Conservation (phyloP, 2,329 filamentous ascomycete species). For the Dactylonectria estremocensis region DNA sequence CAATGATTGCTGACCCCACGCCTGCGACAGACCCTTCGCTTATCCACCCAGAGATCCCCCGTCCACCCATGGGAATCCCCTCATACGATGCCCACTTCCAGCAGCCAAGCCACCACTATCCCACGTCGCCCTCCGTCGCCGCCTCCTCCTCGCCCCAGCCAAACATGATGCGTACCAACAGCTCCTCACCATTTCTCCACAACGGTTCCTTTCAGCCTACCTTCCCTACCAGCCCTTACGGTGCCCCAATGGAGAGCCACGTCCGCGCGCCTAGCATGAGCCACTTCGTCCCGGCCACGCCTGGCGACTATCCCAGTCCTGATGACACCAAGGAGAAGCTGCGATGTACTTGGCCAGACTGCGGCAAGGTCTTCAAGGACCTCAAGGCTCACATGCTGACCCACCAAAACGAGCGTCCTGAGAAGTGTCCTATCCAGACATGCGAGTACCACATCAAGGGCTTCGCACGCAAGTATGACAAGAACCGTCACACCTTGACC, state of each 20-base stretch:
- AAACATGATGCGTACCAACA: conserved; percentile 66
- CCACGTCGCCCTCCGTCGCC: conserved; percentile 76
- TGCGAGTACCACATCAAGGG: conserved; percentile 95
- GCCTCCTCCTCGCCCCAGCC: conserved; percentile 65
- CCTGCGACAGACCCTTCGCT: conserved; percentile 66
- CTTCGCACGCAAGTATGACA: conserved; percentile 96
- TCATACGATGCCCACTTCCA: conserved; percentile 66
- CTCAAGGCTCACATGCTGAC: conserved; percentile 95
- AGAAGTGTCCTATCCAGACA: conserved; percentile 93
- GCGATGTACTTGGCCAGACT: conserved; percentile 86
- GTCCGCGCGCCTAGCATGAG: conserved; percentile 77
- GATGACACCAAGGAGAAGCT: conserved; percentile 77
- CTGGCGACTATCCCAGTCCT: conserved; percentile 72
- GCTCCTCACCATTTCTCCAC: conserved; percentile 78
- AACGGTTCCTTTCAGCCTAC: conserved; percentile 67
- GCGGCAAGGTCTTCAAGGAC: conserved; percentile 90
- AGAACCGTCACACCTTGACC: conserved; percentile 93
- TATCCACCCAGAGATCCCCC: conserved; percentile 69
- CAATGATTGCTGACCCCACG: conserved; percentile 55
- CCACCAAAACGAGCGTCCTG: conserved; percentile 89
- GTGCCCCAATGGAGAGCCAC: conserved; percentile 60
- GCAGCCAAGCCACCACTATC: conserved; percentile 63
- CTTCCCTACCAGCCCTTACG: conserved; percentile 69
- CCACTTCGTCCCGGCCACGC: conserved; percentile 77
- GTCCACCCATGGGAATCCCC: conserved; percentile 62